A percentile compares a stretch with the other conserved stretches of the same genome.
phyloP scores from a whole-genome alignment of 2,329 filamentous ascomycete species.

The Colletotrichum zoysiae region DNA sequence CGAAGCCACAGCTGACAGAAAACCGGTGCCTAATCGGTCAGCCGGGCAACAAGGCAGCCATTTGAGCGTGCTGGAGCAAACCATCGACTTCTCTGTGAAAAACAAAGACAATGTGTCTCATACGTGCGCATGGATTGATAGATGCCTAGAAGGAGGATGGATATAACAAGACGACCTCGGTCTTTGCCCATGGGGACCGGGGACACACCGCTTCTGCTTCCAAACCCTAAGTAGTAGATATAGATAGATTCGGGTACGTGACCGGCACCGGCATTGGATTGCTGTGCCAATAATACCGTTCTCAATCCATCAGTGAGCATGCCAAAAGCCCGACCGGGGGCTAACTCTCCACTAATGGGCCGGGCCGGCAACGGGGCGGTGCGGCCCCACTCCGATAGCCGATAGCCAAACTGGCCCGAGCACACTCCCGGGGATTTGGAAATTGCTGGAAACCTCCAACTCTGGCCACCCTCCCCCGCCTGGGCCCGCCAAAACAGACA shows the following conservation, averaged over 20 bases:
- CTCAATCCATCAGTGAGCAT: neutral
- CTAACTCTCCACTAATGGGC: neutral
- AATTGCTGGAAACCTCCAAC: constrained; percentile 40
- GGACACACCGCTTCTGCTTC: neutral
- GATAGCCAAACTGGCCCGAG: constrained; percentile 23
- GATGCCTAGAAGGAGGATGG: neutral
- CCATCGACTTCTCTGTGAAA: neutral
- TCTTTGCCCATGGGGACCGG: neutral
- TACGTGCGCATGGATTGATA: neutral
- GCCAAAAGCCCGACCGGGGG: neutral
- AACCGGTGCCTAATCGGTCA: constrained; percentile 14
- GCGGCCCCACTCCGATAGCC: neutral
- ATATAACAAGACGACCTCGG: neutral
- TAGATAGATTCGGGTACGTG: constrained; percentile 78
- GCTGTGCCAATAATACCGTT: constrained; percentile 66
- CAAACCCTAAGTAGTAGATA: constrained; percentile 61
- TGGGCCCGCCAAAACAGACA: neutral
- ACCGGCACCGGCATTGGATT: constrained; percentile 79
- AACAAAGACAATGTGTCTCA: neutral
- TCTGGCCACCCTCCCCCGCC: constrained; percentile 12
- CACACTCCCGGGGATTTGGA: constrained; percentile 29
- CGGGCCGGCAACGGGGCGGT: neutral
- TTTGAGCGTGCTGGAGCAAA: neutral
- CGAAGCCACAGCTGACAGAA: neutral
- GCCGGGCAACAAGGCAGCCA: constrained; percentile 7